Evolutionary conservation across 768 basidiomycete genomes (phyloP), one percentile per base, ranked within the genome.

Genomic region (Tulasnella sp.): DNA sequence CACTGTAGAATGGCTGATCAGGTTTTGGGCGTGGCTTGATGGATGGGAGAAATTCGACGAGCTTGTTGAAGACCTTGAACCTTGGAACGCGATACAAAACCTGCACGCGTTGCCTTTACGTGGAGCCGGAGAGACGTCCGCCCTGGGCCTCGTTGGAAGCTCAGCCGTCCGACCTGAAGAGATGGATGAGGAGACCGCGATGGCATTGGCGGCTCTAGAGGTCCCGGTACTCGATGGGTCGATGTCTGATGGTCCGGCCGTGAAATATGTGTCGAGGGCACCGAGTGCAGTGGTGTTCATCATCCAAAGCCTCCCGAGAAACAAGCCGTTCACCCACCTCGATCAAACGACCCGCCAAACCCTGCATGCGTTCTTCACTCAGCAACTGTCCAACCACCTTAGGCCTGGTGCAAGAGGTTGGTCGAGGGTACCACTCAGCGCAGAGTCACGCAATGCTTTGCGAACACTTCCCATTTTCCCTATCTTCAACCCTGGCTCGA

Each of bases 1-100:
- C 12, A 48, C 39, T 6, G 79, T 86, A 16, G 62, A 77, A 8
- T 88, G 87, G 87, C 77, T 88, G n/a, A 82, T 84, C 0, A 75
- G 77, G 1, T 89, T 89, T 79, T 90, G 89, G 89, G 58, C 75
- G 2, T 89, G 89, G 89, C 74, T 87, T 68, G 82, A 81, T 9
- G 78, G 44, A 0, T 88, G 85, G 83, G 27, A 75, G 0, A 78
- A 74, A 16, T 42, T 48, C 31, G 34, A 40, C 12, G 24, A 3
- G 5, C 42, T 74, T 9, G 24, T 74, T n/a, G n/a, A 74, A 24
- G 73, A 74, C 34, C 16, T 0, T n/a, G 3, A 24, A 6, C 7
- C 46, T 1, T 48, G 73, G 73, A 74, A 27, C 21, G 12, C 40
- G 73, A 40, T 74, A 12, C 40, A 40, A 74, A 27, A 31, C 7